Evolutionary conservation across 1,284 basidiomycete genomes (phyloP), one percentile per base, ranked within the genome.

Genomic region (Melampsora abietis-canadensis): DNA sequence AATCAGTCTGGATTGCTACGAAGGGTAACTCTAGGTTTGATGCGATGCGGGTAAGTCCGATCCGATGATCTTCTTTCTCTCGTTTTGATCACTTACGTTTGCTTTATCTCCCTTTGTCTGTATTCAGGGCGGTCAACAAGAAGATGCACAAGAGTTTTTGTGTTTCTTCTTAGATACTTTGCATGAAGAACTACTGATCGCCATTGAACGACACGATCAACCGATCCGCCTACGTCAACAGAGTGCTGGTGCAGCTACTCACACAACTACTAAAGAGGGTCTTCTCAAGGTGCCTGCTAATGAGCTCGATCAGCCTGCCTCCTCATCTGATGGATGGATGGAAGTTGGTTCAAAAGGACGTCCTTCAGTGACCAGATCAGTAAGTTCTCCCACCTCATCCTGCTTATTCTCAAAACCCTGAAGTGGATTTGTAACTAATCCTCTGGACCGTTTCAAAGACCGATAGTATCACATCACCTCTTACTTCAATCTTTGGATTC

Each of bases 91-190:
- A 14, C 76, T 47, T 66, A 75, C 59, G 61, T n/a, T n/a, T n/a
- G n/a, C n/a, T n/a, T n/a, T n/a, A 15, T 62, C 72, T 46, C 12
- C 46, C 34, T 51, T 27, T 59, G 30, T 65, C 54, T 70, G 19
- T 21, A 27, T 61, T 67, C 77, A 93, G 86, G 88, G 91, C 44
- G 94, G 94, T 0, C 91, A 94, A 77, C 95, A 98, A 84, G 95
- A 98, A 83, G 95, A 98, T 77, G 95, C 95, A 0, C 94, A 98
- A 82, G 95, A 98, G 83, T 98, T 97, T 83, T 85, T 98, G n/a
- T 94, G 95, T 10, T 96, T 97, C 84, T 94, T 93, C 84, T 85
- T 98, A 60, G 94, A 97, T 81, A 92, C 93, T 0, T 84, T 98
- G 2, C 94, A 97, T 82, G 95, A 98, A 80, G 95, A 98, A 83